A percentile compares a stretch with the other conserved stretches of the same genome.
These are phyloP conservation scores for Solanum bukasovii DNA, from an alignment of 257 asterid species.

Conservation along the genomic window DNA sequence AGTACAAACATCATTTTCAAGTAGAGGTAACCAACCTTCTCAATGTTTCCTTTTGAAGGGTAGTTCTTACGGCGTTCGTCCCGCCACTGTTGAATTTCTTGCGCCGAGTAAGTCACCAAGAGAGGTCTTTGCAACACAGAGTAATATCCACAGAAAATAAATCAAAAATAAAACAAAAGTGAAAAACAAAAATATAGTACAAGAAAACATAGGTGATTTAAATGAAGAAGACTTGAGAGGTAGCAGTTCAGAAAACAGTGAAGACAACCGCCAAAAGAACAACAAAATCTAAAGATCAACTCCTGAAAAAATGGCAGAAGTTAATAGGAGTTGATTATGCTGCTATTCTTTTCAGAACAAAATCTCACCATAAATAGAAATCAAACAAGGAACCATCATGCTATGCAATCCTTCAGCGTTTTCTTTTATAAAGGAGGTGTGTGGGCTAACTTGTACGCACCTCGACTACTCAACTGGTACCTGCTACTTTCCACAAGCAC, in stretches of 20 bases:
- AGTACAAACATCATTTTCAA: neutral
- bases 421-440: neutral
- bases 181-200: neutral
- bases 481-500: neutral
- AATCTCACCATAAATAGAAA: neutral
- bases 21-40: constrained; percentile 40
- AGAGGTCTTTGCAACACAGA: constrained; percentile 29
- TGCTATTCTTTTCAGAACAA: neutral
- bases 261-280: neutral
- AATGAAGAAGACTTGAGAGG: neutral
- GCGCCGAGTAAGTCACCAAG: constrained; percentile 46
- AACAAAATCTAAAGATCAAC: neutral
- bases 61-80: constrained; percentile 61
- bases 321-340: neutral
- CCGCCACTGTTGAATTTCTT: constrained; percentile 88
- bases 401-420: neutral
- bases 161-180: constrained; percentile 6
- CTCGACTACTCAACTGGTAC: neutral
- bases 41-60: constrained; percentile 57
- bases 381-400: neutral
- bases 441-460: neutral
- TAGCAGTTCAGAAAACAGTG: neutral
- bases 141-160: constrained; percentile 1
- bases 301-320: neutral
- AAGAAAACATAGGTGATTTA: neutral